Evolutionary conservation across 345 rosid species (phyloP).

Genomic region (Diplotaxis tenuifolia): DNA sequence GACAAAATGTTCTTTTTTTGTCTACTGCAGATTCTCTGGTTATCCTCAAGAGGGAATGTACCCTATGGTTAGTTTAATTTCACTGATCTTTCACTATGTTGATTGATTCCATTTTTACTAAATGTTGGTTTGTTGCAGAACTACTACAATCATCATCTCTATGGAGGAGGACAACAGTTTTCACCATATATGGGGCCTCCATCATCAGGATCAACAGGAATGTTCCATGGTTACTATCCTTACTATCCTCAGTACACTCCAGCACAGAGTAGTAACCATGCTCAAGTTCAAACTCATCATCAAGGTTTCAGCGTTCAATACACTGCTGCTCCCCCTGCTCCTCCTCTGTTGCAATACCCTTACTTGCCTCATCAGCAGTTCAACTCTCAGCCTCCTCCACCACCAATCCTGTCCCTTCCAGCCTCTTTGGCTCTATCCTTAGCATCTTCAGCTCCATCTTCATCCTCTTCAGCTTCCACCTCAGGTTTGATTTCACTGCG

Average conservation of each 20-base stretch:
- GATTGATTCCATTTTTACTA: neutral
- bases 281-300: conserved; percentile 42
- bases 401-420: conserved; percentile 58
- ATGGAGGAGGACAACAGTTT: conserved; percentile 80
- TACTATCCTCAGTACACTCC: conserved; percentile 54
- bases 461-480: conserved; percentile 44
- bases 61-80: conserved; percentile 48
- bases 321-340: conserved; percentile 36
- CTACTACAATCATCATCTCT: conserved; percentile 54
- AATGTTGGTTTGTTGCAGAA: conserved; percentile 46
- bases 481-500: conserved; percentile 40
- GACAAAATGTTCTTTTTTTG: neutral
- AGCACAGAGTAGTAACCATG: conserved; percentile 44
- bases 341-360: conserved; percentile 67
- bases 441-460: conserved; percentile 36
- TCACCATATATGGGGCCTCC: conserved; percentile 58
- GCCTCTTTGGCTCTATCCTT: conserved; percentile 29
- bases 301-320: conserved; percentile 58
- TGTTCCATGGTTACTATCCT: conserved; percentile 62
- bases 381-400: conserved; percentile 42
- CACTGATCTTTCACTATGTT: neutral
- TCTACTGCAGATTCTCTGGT: conserved; percentile 54
- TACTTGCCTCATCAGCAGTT: conserved; percentile 52
- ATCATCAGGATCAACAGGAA: conserved; percentile 53
- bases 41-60: conserved; percentile 65